Conservation (phyloP, 495 filamentous ascomycete species). For the Darksidea phi region DNA sequence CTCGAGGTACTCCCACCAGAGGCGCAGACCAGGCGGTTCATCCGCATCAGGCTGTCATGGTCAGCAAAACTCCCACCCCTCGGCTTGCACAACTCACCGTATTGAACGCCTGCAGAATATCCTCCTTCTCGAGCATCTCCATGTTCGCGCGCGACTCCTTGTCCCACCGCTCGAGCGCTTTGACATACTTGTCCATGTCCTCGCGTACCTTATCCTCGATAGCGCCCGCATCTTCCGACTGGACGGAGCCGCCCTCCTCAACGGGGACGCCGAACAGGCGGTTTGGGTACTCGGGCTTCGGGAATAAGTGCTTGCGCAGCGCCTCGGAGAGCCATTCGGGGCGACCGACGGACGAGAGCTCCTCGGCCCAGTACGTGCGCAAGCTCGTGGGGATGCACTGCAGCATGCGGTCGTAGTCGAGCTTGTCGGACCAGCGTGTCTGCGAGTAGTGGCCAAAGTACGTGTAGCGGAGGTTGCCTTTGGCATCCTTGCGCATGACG, state of each 20-base stretch:
- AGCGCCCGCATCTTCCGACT: constrained; percentile 10
- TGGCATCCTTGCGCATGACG: constrained; percentile 14
- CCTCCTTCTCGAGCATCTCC: constrained; percentile 33
- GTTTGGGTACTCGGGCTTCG: constrained; percentile 39
- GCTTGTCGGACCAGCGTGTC: constrained; percentile 41
- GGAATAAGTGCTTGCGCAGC: constrained; percentile 43
- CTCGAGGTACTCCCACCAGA: constrained; percentile 47
- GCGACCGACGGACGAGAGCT: constrained; percentile 31
- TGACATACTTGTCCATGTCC: constrained; percentile 33
- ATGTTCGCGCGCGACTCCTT: constrained; percentile 36
- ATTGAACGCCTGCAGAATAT: constrained; percentile 39
- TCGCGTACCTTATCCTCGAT: constrained; percentile 18
- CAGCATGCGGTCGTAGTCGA: constrained; percentile 41
- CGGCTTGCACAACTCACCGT: constrained; percentile 34
- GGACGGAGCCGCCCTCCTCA: background rate
- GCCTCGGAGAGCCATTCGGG: constrained; percentile 42
- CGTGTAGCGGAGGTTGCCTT: constrained; percentile 22
- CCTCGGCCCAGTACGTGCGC: constrained; percentile 39
- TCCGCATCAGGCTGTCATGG: constrained; percentile 42
- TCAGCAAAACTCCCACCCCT: too few species aligned
- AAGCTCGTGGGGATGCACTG: constrained; percentile 37
- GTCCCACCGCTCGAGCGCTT: constrained; percentile 39
- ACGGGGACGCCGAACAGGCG: background rate
- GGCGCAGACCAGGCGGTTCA: constrained; percentile 36
- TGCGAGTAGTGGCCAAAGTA: constrained; percentile 44